Evolutionary conservation across 148 eudicot genomes (phyloP).

Genomic region (Spergularia bocconei): DNA sequence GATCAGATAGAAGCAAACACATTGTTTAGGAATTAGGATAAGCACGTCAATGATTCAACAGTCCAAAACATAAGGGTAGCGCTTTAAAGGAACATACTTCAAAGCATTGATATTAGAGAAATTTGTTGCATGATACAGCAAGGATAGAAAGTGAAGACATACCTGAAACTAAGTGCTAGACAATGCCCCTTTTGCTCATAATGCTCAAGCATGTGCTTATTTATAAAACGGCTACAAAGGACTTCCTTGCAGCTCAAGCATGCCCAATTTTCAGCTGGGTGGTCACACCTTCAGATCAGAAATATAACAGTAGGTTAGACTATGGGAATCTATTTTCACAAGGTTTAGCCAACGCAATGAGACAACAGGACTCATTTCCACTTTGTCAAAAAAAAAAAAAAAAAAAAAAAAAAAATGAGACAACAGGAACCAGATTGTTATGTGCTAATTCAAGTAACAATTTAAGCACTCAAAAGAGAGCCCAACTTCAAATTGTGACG

Average conservation of each 20-base stretch:
- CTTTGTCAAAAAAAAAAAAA: too few relatives aligned
- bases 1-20: constrained; percentile 3
- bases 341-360: neutral
- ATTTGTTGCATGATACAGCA: neutral
- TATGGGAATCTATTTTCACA: neutral
- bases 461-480: neutral
- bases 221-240: constrained; percentile 83
- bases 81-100: too few relatives aligned
- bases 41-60: neutral
- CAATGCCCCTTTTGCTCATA: constrained; percentile 53
- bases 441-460: too few relatives aligned
- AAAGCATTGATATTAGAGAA: neutral
- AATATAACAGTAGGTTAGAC: neutral
- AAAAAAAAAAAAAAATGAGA: too few relatives aligned
- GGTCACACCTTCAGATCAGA: constrained; percentile 60
- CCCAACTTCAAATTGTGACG: neutral
- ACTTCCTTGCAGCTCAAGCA: constrained; percentile 86
- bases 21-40: neutral
- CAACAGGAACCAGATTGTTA: too few relatives aligned
- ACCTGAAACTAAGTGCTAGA: constrained; percentile 93
- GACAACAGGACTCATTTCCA: too few relatives aligned
- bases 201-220: constrained; percentile 91
- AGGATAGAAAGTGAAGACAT: neutral
- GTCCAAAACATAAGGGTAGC: neutral
- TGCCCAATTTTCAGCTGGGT: constrained; percentile 84